Evolutionary conservation across 768 basidiomycete genomes (phyloP).

Genomic region (Amanita rimosa): DNA sequence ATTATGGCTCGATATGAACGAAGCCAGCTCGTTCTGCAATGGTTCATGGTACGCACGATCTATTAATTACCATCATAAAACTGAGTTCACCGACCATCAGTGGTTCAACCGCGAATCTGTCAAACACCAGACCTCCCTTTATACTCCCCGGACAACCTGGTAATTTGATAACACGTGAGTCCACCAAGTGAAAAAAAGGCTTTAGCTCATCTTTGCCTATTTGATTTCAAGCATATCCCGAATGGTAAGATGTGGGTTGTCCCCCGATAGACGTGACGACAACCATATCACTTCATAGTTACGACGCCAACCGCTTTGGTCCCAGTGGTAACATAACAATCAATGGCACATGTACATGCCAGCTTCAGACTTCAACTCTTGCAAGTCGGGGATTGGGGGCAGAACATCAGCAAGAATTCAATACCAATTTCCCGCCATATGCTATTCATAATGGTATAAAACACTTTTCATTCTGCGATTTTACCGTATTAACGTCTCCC

Average conservation of each 20-base stretch:
- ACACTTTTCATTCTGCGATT: conserved; percentile 1
- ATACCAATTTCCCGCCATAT: conserved; percentile 53
- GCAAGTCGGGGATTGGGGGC: conserved; percentile 38
- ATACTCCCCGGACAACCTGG: conserved; percentile 47
- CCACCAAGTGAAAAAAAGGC: not conserved
- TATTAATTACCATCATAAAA: not conserved
- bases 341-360: conserved; percentile 50
- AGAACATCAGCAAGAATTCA: conserved; percentile 30
- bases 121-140: conserved; percentile 43
- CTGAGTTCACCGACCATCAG: conserved; percentile 16
- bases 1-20: conserved; percentile 25
- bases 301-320: conserved; percentile 49
- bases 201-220: conserved; percentile 6
- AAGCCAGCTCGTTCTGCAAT: conserved; percentile 23
- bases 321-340: conserved; percentile 68
- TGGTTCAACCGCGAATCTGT: conserved; percentile 45
- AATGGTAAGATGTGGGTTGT: conserved; percentile 34
- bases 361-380: conserved; percentile 13
- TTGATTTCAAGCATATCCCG: conserved; percentile 40
- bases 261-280: not conserved
- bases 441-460: conserved; percentile 57
- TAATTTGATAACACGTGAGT: conserved; percentile 27
- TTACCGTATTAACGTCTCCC: conserved; percentile 1
- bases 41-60: conserved; percentile 21
- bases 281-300: conserved; percentile 25